phyloP scores from a whole-genome alignment of 2,329 filamentous ascomycete genomes.

The Coniochaeta sp. region DNA sequence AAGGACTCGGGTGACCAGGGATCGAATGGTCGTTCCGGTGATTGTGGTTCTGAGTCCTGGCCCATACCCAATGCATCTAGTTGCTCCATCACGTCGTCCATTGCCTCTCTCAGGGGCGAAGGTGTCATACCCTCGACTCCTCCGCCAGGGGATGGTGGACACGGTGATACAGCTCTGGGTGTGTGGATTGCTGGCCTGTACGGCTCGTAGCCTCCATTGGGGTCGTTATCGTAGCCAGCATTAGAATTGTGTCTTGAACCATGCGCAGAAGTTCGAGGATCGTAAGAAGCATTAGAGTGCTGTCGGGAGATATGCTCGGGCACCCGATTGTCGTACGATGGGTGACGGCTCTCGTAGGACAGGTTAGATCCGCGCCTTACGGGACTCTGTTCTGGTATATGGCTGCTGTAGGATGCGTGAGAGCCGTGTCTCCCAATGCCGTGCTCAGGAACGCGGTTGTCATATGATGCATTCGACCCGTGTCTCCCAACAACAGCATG shows the following conservation, averaged over 20 bases:
- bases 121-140: conserved; percentile 64
- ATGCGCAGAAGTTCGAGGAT: neutral
- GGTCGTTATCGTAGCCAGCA: conserved; percentile 25
- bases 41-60: conserved; percentile 45
- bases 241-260: conserved; percentile 19
- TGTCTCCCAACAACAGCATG: conserved; percentile 14
- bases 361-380: conserved; percentile 10
- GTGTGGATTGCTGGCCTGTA: conserved; percentile 37
- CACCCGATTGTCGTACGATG: conserved; percentile 23
- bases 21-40: conserved; percentile 51
- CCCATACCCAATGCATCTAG: conserved; percentile 75
- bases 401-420: conserved; percentile 25
- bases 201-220: conserved; percentile 9
- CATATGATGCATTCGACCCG: conserved; percentile 22
- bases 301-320: conserved; percentile 5
- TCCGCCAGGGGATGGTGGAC: conserved; percentile 58
- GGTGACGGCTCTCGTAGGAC: conserved; percentile 6
- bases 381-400: neutral
- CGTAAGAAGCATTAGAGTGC: conserved; percentile 11
- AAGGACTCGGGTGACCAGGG: conserved; percentile 93
- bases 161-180: conserved; percentile 53
- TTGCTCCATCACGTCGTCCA: conserved; percentile 97
- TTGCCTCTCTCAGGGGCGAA: conserved; percentile 85
- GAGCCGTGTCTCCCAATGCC: conserved; percentile 26
- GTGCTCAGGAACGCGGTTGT: conserved; percentile 6